Evolutionary conservation across 2,329 filamentous ascomycete species (phyloP).

Genomic region (Fusarium drepaniforme): DNA sequence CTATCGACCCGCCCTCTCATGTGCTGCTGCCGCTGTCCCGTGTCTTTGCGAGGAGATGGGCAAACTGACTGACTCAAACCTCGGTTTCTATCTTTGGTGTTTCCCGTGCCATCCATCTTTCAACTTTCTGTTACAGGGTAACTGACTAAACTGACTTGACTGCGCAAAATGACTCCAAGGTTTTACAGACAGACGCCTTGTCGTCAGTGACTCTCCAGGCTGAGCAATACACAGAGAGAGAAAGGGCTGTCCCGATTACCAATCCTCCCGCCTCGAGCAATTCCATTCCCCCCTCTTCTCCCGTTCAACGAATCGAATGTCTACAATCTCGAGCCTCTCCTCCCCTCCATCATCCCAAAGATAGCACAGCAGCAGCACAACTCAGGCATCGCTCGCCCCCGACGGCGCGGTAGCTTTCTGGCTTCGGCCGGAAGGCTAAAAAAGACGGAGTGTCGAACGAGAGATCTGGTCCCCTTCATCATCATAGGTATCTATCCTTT

Average conservation of each 20-base stretch:
- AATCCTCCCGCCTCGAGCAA: background rate
- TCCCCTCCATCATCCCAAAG: constrained; percentile 5
- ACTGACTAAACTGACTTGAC: background rate
- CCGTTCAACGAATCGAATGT: constrained; percentile 5
- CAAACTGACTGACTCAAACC: background rate
- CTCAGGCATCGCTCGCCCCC: background rate
- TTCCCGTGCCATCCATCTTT: background rate
- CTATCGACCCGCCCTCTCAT: constrained; percentile 16
- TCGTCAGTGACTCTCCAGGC: constrained; percentile 10
- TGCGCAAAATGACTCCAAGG: constrained; percentile 6
- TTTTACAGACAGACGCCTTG: constrained; percentile 13
- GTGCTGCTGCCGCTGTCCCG: constrained; percentile 7
- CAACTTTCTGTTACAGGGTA: background rate
- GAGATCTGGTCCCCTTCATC: background rate
- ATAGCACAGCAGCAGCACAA: background rate
- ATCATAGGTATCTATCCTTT: background rate
- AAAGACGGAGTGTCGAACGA: background rate
- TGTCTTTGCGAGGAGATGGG: constrained; percentile 5
- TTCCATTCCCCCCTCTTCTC: background rate
- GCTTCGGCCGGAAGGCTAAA: background rate
- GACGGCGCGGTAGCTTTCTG: constrained; percentile 6
- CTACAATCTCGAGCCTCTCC: constrained; percentile 5
- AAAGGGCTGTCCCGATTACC: background rate
- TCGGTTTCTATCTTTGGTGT: constrained; percentile 24
- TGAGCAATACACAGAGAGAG: background rate